Evolutionary conservation across 2,329 filamentous ascomycete genomes (phyloP).

Genomic region (Neofusicoccum umdonicola): DNA sequence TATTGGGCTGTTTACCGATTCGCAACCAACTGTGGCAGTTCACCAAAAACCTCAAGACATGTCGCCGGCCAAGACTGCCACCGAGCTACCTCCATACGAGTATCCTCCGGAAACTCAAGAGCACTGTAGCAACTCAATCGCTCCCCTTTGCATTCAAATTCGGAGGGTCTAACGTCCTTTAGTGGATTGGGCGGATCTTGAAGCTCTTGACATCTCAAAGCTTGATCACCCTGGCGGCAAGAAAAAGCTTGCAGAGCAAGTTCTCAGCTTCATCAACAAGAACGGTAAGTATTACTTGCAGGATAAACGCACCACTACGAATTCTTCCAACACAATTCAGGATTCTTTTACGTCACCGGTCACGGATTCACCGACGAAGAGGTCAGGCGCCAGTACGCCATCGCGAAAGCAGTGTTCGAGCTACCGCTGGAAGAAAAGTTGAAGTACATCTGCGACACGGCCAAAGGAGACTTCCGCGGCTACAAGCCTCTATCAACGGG

Average conservation of each 20-base stretch:
- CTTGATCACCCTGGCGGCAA: slow-evolving; percentile 57
- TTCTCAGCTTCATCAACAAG: slow-evolving; percentile 40
- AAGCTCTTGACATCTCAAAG: slow-evolving; percentile 42
- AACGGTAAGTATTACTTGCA: neutral
- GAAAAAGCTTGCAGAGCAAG: slow-evolving; percentile 51
- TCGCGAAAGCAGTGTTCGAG: slow-evolving; percentile 32
- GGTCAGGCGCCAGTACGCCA: slow-evolving; percentile 32
- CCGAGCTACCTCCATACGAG: neutral
- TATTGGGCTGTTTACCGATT: too few relatives aligned
- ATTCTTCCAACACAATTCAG: slow-evolving; percentile 18
- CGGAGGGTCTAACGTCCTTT: neutral
- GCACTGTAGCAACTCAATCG: neutral
- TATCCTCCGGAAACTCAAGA: slow-evolving; percentile 1
- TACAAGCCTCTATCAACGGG: slow-evolving; percentile 2
- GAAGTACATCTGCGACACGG: slow-evolving; percentile 1
- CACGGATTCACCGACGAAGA: slow-evolving; percentile 31
- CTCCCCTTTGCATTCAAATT: too few relatives aligned
- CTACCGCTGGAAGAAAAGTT: slow-evolving; percentile 29
- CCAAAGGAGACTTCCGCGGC: slow-evolving; percentile 6
- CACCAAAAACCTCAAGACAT: neutral
- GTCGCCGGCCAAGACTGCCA: neutral
- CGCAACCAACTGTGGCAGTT: too few relatives aligned
- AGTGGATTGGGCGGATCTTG: slow-evolving; percentile 31
- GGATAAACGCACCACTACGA: slow-evolving; percentile 23
- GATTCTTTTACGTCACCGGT: slow-evolving; percentile 32